Conservation (phyloP, 1,139 yeast species). For the Geotrichum aggregatum region DNA sequence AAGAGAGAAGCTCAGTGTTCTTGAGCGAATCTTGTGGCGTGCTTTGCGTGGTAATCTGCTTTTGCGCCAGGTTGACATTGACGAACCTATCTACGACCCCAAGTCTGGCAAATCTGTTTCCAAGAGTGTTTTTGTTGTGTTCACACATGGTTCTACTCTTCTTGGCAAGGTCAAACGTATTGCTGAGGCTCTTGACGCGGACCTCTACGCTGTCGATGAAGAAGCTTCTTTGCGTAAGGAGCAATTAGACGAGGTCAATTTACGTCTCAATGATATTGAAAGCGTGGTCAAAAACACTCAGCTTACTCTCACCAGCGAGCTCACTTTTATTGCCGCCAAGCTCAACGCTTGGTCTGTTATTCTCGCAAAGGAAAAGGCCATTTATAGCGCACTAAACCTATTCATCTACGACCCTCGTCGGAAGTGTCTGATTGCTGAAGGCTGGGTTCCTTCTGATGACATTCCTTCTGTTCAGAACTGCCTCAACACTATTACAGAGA, state of each 20-base stretch:
- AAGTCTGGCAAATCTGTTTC: conserved; percentile 47
- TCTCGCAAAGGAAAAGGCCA: conserved; percentile 65
- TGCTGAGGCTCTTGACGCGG: conserved; percentile 81
- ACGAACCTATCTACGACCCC: conserved; percentile 53
- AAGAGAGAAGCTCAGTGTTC: conserved; percentile 60
- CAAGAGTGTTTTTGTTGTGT: conserved; percentile 76
- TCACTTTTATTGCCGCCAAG: conserved; percentile 73
- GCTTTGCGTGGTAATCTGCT: conserved; percentile 83
- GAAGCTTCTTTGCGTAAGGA: conserved; percentile 52
- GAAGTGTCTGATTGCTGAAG: conserved; percentile 92
- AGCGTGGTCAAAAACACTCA: conserved; percentile 68
- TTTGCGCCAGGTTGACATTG: conserved; percentile 65
- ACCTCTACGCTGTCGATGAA: conserved; percentile 63
- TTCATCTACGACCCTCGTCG: conserved; percentile 84
- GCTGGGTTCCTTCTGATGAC: conserved; percentile 79
- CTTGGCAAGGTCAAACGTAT: conserved; percentile 66
- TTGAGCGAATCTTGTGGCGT: conserved; percentile 91
- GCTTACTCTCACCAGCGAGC: conserved; percentile 68
- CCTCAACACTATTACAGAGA: conserved; percentile 56
- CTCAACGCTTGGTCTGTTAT: conserved; percentile 67
- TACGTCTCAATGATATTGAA: conserved; percentile 59
- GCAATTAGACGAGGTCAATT: conserved; percentile 55
- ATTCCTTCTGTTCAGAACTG: conserved; percentile 47
- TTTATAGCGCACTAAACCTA: conserved; percentile 70
- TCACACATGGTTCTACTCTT: conserved; percentile 81